Base-by-base conservation (phyloP, 208 protist species). In the Leishmania amazonensis region DNA sequence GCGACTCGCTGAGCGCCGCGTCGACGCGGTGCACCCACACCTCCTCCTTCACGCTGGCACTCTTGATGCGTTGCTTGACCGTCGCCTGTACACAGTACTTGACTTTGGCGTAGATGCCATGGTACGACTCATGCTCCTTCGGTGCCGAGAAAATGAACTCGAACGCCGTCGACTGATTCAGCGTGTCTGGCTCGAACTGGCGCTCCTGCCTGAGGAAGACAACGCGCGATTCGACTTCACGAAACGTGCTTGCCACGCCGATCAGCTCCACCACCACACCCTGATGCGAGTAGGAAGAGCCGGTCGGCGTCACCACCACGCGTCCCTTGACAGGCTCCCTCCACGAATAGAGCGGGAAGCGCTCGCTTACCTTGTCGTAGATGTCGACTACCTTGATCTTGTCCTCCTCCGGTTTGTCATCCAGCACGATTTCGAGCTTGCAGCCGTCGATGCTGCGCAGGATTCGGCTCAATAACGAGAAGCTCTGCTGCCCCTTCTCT, bases 111-210 rank as follows among this genome's bases (percentile, higher is more conserved):
- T 88, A 90, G 49, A 93, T 80, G 24, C 95, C 95, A 17, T 89
- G 87, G 81, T 97, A 98, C 21, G 94, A 97, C 82, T 98, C 95
- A 81, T 96, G 90, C 79, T 85, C 78, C 84, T 96, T 97, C n/a
- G 78, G 70, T 0, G 86, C 93, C 17, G 88, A 79, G 83, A 98
- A 98, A 68, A 77, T 58, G 79, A 98, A 98, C 79, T 92, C 87
- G 70, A 97, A 85, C 21, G 78, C 64, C 7, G 89, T 91, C 35
- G 85, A 62, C 47, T 68, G 58, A 35, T 6, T 74, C 47, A 98
- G n/a, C 24, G 84, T 91, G 81, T 91, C 93, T 1, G 91, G 77
- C 76, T 96, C 93, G 83, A 94, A 96, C 15, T 85, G 84, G 60
- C 92, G 90, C 75, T 93, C 89, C 76, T 96, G 91, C 15, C 85